Conservation (phyloP, 306 rosid genomes). For the Cicer arietinum region DNA sequence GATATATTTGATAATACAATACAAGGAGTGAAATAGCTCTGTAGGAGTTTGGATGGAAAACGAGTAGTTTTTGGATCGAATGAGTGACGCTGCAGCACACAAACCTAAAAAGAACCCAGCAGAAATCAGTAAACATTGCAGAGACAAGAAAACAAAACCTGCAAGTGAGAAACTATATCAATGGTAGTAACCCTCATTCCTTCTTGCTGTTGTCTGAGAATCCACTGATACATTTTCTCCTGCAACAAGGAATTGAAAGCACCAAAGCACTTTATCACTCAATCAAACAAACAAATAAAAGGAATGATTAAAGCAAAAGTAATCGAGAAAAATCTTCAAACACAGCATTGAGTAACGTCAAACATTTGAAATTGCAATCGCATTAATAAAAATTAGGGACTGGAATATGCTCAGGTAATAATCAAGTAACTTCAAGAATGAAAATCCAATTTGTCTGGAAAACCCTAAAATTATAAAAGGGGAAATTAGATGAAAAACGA, state of each 20-base stretch:
- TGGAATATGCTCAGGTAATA: not conserved
- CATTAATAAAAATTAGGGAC: slow-evolving; percentile 20
- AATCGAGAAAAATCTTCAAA: slow-evolving; percentile 10
- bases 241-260: slow-evolving; percentile 31
- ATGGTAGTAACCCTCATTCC: slow-evolving; percentile 59
- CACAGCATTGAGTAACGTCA: not conserved
- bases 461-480: slow-evolving; percentile 31
- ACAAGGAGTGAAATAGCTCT: not conserved
- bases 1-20: not conserved
- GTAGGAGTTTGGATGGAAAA: not conserved
- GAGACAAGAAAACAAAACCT: slow-evolving; percentile 52
- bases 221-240: slow-evolving; percentile 74
- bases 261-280: slow-evolving; percentile 3
- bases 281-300: not conserved
- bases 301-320: not conserved
- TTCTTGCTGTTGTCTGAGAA: slow-evolving; percentile 69
- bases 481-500: not conserved
- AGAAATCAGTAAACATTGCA: not conserved
- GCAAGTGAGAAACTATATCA: slow-evolving; percentile 64
- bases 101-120: not conserved
- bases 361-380: not conserved
- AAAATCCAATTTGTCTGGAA: not conserved
- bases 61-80: slow-evolving; percentile 11
- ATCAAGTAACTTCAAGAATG: not conserved
- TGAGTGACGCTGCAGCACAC: not conserved